phyloP scores from a whole-genome alignment of 805 yeast species.

The Middelhovenomyces tepae region DNA sequence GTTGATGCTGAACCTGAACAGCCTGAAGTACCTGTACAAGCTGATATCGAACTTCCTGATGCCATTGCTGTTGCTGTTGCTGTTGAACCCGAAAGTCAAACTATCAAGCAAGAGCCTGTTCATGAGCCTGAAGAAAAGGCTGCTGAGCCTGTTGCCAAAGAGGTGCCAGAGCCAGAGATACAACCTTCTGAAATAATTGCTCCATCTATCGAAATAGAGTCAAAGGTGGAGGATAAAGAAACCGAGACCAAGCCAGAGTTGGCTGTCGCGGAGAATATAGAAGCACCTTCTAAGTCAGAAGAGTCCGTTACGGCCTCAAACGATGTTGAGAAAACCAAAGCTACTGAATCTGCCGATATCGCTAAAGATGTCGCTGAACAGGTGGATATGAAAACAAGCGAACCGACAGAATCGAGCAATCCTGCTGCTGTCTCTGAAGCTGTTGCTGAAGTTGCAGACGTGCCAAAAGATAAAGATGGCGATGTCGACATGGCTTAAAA shows the following conservation, averaged over 20 bases:
- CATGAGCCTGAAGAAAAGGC: constrained; percentile 2
- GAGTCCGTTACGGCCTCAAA: too few species aligned
- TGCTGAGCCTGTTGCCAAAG: constrained; percentile 2
- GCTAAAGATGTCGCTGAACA: constrained; percentile 2
- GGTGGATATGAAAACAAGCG: constrained; percentile 6
- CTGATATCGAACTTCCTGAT: too few species aligned
- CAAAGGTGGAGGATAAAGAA: too few species aligned
- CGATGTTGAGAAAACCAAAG: constrained; percentile 1
- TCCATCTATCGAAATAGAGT: too few species aligned
- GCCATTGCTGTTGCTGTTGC: too few species aligned
- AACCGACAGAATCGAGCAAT: background rate
- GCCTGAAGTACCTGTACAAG: background rate
- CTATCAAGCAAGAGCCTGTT: constrained; percentile 1
- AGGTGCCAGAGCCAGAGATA: too few species aligned
- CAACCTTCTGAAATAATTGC: too few species aligned
- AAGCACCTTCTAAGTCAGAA: too few species aligned
- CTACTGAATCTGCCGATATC: constrained; percentile 2
- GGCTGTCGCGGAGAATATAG: too few species aligned
- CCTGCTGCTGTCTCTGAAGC: constrained; percentile 5
- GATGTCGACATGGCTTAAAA: constrained; percentile 23
- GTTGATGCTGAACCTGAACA: background rate
- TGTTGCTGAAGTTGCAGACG: constrained; percentile 11
- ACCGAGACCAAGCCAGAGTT: too few species aligned
- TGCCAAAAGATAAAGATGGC: constrained; percentile 23
- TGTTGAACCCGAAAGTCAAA: too few species aligned